These are phyloP conservation scores for Arthrinium puccinioides DNA, from an alignment of 2,329 filamentous ascomycete species.

Conservation along the genomic window DNA sequence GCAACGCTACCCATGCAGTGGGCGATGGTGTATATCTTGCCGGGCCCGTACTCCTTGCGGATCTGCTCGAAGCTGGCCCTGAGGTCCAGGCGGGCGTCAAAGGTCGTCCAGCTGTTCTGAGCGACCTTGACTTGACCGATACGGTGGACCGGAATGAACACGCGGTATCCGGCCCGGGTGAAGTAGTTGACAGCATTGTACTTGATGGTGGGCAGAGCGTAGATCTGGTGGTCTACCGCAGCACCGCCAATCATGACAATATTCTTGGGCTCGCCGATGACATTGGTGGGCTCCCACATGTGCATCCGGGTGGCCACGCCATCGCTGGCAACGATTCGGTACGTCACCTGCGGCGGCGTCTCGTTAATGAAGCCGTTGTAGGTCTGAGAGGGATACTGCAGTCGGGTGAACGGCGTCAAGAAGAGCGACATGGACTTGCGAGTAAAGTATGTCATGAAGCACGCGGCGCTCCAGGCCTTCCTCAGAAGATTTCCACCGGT, in stretches of 20 bases:
- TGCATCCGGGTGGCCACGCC: conserved; percentile 44
- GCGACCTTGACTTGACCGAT: conserved; percentile 46
- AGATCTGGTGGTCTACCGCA: conserved; percentile 57
- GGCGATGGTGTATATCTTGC: conserved; percentile 47
- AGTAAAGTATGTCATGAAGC: conserved; percentile 50
- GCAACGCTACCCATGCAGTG: conserved; percentile 61
- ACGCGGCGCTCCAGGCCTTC: conserved; percentile 35
- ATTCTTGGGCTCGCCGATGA: conserved; percentile 32
- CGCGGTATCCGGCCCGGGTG: conserved; percentile 50
- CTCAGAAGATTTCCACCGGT: conserved; percentile 38
- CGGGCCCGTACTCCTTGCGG: conserved; percentile 25
- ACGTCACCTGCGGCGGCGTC: conserved; percentile 33
- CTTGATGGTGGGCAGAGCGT: conserved; percentile 53
- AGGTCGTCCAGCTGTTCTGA: conserved; percentile 49
- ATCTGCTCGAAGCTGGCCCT: conserved; percentile 47
- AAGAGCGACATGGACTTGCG: conserved; percentile 45
- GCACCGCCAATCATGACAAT: conserved; percentile 57
- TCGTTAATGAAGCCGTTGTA: conserved; percentile 47
- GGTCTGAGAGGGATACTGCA: conserved; percentile 45
- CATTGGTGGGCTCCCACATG: conserved; percentile 46
- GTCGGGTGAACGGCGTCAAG: conserved; percentile 43
- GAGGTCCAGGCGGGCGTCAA: conserved; percentile 52
- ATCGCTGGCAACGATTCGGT: conserved; percentile 43
- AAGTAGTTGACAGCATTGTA: conserved; percentile 59
- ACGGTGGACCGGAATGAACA: conserved; percentile 50